These are phyloP conservation scores for Pythium rhizo-oryzae DNA, from an alignment of 352 stramenopile genomes.

Conservation along the genomic window DNA sequence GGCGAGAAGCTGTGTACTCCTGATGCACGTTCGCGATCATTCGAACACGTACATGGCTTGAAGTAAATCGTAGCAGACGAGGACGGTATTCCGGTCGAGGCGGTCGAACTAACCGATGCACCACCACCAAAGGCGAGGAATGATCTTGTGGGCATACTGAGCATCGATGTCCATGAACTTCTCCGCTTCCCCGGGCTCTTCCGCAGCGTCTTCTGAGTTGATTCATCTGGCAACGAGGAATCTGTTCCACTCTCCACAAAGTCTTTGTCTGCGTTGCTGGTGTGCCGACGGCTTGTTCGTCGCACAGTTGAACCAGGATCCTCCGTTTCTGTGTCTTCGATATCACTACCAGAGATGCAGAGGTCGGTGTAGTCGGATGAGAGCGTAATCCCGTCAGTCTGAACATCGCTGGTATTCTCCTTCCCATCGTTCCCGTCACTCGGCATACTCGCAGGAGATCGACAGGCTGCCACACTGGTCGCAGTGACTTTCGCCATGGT, in stretches of 20 bases:
- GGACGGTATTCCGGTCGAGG: background rate
- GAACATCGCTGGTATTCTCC: background rate
- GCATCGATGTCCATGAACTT: slow-evolving; percentile 11
- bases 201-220: background rate
- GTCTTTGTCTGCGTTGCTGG: background rate
- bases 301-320: slow-evolving; percentile 9
- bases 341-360: background rate
- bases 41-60: slow-evolving; percentile 15
- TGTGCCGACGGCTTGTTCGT: slow-evolving; percentile 9
- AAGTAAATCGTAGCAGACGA: slow-evolving; percentile 30
- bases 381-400: background rate
- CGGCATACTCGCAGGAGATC: background rate
- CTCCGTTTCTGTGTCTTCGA: slow-evolving; percentile 4
- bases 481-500: slow-evolving; percentile 24
- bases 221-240: background rate
- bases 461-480: slow-evolving; percentile 10
- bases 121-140: slow-evolving; percentile 19
- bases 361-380: background rate
- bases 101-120: background rate
- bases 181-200: background rate
- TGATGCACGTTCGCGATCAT: background rate
- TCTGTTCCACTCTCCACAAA: background rate
- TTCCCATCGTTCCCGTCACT: background rate
- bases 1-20: background rate
- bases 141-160: slow-evolving; percentile 15